A percentile compares a stretch with the other conserved stretches of the same genome.
These are phyloP conservation scores for Penicillium angulare DNA, from an alignment of 495 filamentous ascomycete genomes.

Conservation along the genomic window DNA sequence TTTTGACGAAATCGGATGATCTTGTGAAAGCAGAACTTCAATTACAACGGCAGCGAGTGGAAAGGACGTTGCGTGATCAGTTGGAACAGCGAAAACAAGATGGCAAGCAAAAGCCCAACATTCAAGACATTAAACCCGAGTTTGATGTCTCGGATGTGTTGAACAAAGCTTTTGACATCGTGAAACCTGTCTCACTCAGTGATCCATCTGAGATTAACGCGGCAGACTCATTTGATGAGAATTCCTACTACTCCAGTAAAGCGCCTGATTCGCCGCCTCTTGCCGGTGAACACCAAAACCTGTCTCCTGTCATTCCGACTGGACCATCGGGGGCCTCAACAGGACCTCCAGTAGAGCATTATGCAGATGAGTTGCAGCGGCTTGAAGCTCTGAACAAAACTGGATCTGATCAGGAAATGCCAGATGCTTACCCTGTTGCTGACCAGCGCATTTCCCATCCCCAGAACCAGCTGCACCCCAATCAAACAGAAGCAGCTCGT, in stretches of 20 bases:
- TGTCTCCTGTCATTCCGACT: conserved; percentile 29
- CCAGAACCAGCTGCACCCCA: conserved; percentile 29
- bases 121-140: conserved; percentile 61
- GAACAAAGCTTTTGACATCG: conserved; percentile 66
- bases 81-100: conserved; percentile 62
- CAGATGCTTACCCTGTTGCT: conserved; percentile 47
- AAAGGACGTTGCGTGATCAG: conserved; percentile 73
- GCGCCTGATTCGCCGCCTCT: conserved; percentile 49
- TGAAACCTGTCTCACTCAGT: conserved; percentile 60
- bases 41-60: conserved; percentile 75
- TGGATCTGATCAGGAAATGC: conserved; percentile 48
- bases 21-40: conserved; percentile 79
- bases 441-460: conserved; percentile 32
- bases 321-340: neutral
- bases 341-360: conserved; percentile 27
- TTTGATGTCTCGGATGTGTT: conserved; percentile 77
- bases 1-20: conserved; percentile 81
- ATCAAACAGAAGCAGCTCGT: conserved; percentile 18
- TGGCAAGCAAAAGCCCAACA: conserved; percentile 50
- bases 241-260: conserved; percentile 93
- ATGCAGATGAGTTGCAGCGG: conserved; percentile 48
- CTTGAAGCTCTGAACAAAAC: conserved; percentile 45
- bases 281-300: conserved; percentile 27
- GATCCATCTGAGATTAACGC: conserved; percentile 51
- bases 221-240: conserved; percentile 79